Conservation (phyloP, 1,284 basidiomycete genomes). For the Trichosporon coremiiforme region DNA sequence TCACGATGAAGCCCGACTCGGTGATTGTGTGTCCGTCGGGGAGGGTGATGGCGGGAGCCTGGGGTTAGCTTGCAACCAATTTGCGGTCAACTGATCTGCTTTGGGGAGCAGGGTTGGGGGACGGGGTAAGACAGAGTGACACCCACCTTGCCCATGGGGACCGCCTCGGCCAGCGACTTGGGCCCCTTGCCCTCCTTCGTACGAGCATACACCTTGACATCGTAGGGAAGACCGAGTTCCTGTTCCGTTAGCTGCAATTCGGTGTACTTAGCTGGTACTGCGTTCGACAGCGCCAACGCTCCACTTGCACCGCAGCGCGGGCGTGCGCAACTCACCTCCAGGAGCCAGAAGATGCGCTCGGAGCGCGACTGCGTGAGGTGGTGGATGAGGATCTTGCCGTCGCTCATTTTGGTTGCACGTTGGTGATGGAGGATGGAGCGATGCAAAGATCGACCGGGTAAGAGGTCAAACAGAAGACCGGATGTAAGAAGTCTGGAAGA, state of each 20-base stretch:
- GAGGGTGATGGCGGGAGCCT: constrained; percentile 43
- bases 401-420: background rate
- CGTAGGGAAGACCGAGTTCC: constrained; percentile 45
- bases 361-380: constrained; percentile 50
- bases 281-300: too few relatives aligned
- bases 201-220: constrained; percentile 46
- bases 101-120: too few relatives aligned
- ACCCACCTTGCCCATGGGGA: constrained; percentile 42
- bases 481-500: background rate
- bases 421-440: background rate
- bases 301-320: too few relatives aligned
- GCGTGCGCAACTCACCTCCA: constrained; percentile 37
- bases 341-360: constrained; percentile 41
- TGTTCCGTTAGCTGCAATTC: constrained; percentile 5
- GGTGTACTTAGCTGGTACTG: background rate
- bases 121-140: too few relatives aligned
- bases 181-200: constrained; percentile 24
- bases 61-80: background rate
- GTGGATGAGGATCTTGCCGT: constrained; percentile 41
- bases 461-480: background rate
- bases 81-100: too few relatives aligned
- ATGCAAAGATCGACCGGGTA: background rate
- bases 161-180: constrained; percentile 25
- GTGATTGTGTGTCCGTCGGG: constrained; percentile 37
- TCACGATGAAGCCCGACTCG: constrained; percentile 47